A percentile compares a stretch with the other conserved stretches of the same genome.
phyloP scores from a whole-genome alignment of 129 eudicot genomes.

The Glebionis coronaria region DNA sequence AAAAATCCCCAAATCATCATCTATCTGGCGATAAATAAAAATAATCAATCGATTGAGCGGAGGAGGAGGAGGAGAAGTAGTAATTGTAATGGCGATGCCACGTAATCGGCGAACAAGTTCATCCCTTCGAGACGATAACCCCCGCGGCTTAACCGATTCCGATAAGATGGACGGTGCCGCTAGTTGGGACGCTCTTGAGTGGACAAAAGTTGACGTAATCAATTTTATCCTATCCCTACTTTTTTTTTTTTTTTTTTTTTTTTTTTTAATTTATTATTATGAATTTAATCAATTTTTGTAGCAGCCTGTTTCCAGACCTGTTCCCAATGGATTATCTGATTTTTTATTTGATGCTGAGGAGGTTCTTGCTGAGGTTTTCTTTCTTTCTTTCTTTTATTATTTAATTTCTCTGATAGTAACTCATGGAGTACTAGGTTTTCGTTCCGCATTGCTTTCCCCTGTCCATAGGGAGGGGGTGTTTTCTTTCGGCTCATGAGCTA shows the following conservation, averaged over 20 bases:
- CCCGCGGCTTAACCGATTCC: conserved; percentile 61
- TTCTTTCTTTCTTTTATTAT: not conserved
- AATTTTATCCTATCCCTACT: conserved; percentile 20
- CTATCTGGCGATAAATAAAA: too few relatives aligned
- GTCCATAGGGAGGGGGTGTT: too few relatives aligned
- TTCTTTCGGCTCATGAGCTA: too few relatives aligned
- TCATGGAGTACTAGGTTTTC: too few relatives aligned
- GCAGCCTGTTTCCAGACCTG: conserved; percentile 73
- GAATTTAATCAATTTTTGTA: too few relatives aligned
- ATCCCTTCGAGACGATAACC: conserved; percentile 50
- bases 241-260: conserved; percentile 5
- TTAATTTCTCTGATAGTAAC: too few relatives aligned
- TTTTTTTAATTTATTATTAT: too few relatives aligned
- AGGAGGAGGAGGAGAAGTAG: too few relatives aligned
- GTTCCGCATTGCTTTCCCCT: too few relatives aligned
- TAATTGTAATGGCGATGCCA: conserved; percentile 40
- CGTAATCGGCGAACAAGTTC: conserved; percentile 54
- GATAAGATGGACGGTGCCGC: conserved; percentile 76
- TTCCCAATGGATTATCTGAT: conserved; percentile 54
- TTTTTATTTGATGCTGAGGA: conserved; percentile 70
- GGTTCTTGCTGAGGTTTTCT: conserved; percentile 61
- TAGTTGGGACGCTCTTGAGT: conserved; percentile 94
- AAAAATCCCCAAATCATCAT: too few relatives aligned
- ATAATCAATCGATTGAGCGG: too few relatives aligned
- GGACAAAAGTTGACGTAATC: conserved; percentile 86